Percentiles rank a stretch among this genome's conserved stretches.
These are phyloP conservation scores for Alternaria viburni DNA, from an alignment of 2,329 filamentous ascomycete species.

Conservation along the genomic window DNA sequence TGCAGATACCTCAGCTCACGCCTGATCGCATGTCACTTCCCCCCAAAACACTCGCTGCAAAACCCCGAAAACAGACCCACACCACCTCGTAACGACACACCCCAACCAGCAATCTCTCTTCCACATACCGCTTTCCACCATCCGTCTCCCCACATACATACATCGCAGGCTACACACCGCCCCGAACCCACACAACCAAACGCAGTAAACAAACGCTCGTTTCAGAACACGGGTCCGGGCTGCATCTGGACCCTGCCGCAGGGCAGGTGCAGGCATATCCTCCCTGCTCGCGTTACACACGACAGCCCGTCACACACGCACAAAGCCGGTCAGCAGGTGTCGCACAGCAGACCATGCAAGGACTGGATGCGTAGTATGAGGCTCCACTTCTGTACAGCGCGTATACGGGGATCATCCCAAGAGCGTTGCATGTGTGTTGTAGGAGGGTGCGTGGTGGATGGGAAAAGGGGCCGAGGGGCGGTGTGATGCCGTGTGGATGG, in stretches of 20 bases:
- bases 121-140: not conserved
- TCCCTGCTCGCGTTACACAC: not conserved
- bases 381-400: not conserved
- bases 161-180: conserved; percentile 4
- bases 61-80: not conserved
- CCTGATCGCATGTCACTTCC: not conserved
- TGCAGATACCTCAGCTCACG: not conserved
- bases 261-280: not conserved
- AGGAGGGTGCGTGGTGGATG: not conserved
- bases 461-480: not conserved
- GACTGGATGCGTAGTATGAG: not conserved
- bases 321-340: conserved; percentile 3
- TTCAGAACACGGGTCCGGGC: not conserved
- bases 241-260: conserved; percentile 7
- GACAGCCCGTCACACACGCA: not conserved
- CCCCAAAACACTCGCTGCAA: not conserved
- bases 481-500: not conserved
- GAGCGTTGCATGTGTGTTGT: not conserved
- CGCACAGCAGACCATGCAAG: not conserved
- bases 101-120: not conserved
- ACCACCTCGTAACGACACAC: not conserved
- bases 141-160: not conserved
- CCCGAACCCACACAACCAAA: not conserved
- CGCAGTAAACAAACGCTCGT: conserved; percentile 4
- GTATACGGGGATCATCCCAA: not conserved